phyloP scores from a whole-genome alignment of 1,139 yeast genomes.

The Debaryomyces coudertii region DNA sequence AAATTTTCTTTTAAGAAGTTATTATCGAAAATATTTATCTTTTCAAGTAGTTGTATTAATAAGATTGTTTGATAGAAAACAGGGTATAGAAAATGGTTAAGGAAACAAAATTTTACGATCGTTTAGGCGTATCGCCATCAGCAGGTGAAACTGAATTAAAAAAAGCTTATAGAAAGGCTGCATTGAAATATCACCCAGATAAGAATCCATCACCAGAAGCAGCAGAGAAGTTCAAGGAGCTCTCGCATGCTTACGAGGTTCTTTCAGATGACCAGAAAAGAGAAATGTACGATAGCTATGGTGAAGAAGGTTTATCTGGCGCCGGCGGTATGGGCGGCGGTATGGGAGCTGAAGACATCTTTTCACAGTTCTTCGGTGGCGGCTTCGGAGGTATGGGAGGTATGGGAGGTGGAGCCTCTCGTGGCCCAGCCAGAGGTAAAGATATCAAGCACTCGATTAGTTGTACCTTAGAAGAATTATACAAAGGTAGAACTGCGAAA shows the following conservation, averaged over 20 bases:
- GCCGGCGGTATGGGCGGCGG: slow-evolving; percentile 77
- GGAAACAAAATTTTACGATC: slow-evolving; percentile 86
- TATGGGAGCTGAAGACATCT: slow-evolving; percentile 81
- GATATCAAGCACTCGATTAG: slow-evolving; percentile 89
- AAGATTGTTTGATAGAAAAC: slow-evolving; percentile 1
- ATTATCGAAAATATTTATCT: not conserved
- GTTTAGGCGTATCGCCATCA: slow-evolving; percentile 75
- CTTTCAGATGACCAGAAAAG: slow-evolving; percentile 88
- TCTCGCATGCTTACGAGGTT: slow-evolving; percentile 88
- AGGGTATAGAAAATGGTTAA: slow-evolving; percentile 63
- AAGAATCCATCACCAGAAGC: slow-evolving; percentile 80
- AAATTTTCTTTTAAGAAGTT: not conserved
- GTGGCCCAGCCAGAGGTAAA: slow-evolving; percentile 87
- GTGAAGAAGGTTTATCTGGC: slow-evolving; percentile 87
- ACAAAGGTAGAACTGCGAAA: slow-evolving; percentile 93
- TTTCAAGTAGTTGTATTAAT: slow-evolving; percentile 3
- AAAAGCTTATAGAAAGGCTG: slow-evolving; percentile 92
- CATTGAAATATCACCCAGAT: slow-evolving; percentile 94
- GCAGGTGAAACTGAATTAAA: slow-evolving; percentile 86
- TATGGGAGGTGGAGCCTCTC: slow-evolving; percentile 55
- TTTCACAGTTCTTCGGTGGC: slow-evolving; percentile 89
- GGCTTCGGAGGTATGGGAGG: slow-evolving; percentile 52
- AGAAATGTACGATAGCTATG: slow-evolving; percentile 84
- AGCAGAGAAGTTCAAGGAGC: slow-evolving; percentile 93
- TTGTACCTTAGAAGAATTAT: slow-evolving; percentile 89